Conservation (phyloP, 345 rosid genomes). For the Salix koriyanagi region DNA sequence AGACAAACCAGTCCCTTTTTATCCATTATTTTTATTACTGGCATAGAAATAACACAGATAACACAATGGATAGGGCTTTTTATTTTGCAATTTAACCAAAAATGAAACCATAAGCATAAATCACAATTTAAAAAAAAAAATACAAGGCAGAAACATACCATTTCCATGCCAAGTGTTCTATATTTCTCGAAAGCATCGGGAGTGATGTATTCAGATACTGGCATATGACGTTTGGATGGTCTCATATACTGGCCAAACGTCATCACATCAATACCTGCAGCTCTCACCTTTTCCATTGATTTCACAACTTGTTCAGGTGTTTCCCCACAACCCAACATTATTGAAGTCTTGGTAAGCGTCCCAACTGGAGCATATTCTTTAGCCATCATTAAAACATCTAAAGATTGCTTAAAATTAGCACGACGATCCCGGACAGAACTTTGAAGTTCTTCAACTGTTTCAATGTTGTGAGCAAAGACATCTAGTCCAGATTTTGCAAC, state of each 20-base stretch:
- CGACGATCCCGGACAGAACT: slow-evolving; percentile 80
- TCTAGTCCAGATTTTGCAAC: slow-evolving; percentile 85
- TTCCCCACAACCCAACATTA: slow-evolving; percentile 98
- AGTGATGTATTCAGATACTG: slow-evolving; percentile 84
- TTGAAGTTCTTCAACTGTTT: slow-evolving; percentile 97
- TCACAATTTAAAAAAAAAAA: not conserved
- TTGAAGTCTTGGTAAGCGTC: slow-evolving; percentile 85
- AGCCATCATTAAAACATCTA: slow-evolving; percentile 85
- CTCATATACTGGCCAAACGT: slow-evolving; percentile 99
- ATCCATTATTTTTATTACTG: not conserved
- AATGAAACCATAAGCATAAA: not conserved
- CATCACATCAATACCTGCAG: slow-evolving; percentile 98
- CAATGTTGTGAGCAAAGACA: slow-evolving; percentile 94
- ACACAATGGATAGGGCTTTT: not conserved
- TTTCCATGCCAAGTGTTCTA: slow-evolving; percentile 79
- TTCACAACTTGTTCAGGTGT: slow-evolving; percentile 89
- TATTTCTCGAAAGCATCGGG: slow-evolving; percentile 94
- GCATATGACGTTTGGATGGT: slow-evolving; percentile 98
- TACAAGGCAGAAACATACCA: slow-evolving; percentile 48
- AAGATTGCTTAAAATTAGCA: slow-evolving; percentile 92
- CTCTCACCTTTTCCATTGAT: slow-evolving; percentile 94
- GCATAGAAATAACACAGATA: not conserved
- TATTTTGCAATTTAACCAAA: not conserved
- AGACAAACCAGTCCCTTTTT: not conserved
- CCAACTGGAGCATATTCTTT: slow-evolving; percentile 70